Conservation (phyloP, 768 basidiomycete species). For the Pleurotus tuoliensis region DNA sequence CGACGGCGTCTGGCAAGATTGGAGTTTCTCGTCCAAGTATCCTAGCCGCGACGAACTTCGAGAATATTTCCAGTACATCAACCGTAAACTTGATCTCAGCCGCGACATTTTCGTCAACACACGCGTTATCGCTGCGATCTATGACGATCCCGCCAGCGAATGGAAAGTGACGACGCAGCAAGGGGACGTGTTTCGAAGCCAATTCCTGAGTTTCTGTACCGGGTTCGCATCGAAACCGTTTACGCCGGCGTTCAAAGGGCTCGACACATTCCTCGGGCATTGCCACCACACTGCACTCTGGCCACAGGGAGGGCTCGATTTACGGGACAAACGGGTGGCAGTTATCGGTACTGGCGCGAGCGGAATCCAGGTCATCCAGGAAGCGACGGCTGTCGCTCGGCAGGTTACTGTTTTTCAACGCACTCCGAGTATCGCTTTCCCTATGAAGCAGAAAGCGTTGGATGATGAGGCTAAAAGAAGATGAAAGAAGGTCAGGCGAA, state of each 20-base stretch:
- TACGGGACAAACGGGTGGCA: constrained; percentile 19
- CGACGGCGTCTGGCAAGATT: constrained; percentile 22
- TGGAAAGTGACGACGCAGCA: constrained; percentile 19
- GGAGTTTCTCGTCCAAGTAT: constrained; percentile 11
- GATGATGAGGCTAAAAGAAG: constrained; percentile 24
- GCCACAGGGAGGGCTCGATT: constrained; percentile 19
- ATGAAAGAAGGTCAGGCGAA: constrained; percentile 14
- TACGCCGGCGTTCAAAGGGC: constrained; percentile 16
- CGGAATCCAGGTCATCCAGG: constrained; percentile 24
- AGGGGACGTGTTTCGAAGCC: constrained; percentile 12
- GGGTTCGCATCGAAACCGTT: constrained; percentile 21
- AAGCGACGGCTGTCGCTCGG: constrained; percentile 13
- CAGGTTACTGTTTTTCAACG: constrained; percentile 26
- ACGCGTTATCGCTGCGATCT: constrained; percentile 18
- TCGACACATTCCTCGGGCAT: constrained; percentile 20
- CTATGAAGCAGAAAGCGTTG: constrained; percentile 64
- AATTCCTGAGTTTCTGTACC: constrained; percentile 19
- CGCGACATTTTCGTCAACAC: constrained; percentile 20
- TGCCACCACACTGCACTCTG: constrained; percentile 20
- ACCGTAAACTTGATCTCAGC: constrained; percentile 20
- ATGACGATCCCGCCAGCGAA: constrained; percentile 14
- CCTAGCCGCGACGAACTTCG: constrained; percentile 8
- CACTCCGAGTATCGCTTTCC: constrained; percentile 39
- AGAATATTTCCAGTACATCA: constrained; percentile 19
- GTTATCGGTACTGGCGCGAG: constrained; percentile 25